Percentiles rank a stretch among this genome's conserved stretches.
Evolutionary conservation across 2,329 filamentous ascomycete species (phyloP).

Genomic region (Stemphylium lycopersici): DNA sequence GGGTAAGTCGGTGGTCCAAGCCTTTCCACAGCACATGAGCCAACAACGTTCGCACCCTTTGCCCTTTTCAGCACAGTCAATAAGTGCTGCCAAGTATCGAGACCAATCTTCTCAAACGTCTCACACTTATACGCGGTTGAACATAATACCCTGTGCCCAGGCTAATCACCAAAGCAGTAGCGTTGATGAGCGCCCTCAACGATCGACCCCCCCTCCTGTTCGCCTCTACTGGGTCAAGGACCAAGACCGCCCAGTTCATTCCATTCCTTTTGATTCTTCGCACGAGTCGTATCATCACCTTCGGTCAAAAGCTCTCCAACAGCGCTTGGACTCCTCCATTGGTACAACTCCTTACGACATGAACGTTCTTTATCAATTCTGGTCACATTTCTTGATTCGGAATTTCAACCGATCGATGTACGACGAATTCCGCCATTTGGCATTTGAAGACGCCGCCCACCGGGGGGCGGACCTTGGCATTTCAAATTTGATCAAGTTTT

Average conservation of each 20-base stretch:
- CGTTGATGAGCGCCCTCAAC: constrained; percentile 26
- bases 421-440: constrained; percentile 71
- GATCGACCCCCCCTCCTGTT: constrained; percentile 27
- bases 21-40: background rate
- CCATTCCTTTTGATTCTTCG: constrained; percentile 52
- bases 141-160: background rate
- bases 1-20: constrained; percentile 30
- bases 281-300: constrained; percentile 58
- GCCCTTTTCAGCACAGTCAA: background rate
- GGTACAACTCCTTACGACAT: constrained; percentile 62
- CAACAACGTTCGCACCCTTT: background rate
- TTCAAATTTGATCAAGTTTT: constrained; percentile 69
- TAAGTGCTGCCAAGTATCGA: background rate
- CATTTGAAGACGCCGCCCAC: constrained; percentile 66
- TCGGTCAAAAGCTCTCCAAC: constrained; percentile 56
- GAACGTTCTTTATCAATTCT: constrained; percentile 74
- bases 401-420: constrained; percentile 80
- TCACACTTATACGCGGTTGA: background rate
- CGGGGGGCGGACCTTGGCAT: constrained; percentile 63
- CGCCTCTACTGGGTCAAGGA: constrained; percentile 60
- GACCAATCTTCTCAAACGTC: background rate
- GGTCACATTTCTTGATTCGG: constrained; percentile 73
- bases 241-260: constrained; percentile 51
- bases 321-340: constrained; percentile 54
- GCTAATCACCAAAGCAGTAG: constrained; percentile 30